These are phyloP conservation scores for Colletotrichum higginsianum DNA, from an alignment of 2,329 filamentous ascomycete species.

Conservation along the genomic window DNA sequence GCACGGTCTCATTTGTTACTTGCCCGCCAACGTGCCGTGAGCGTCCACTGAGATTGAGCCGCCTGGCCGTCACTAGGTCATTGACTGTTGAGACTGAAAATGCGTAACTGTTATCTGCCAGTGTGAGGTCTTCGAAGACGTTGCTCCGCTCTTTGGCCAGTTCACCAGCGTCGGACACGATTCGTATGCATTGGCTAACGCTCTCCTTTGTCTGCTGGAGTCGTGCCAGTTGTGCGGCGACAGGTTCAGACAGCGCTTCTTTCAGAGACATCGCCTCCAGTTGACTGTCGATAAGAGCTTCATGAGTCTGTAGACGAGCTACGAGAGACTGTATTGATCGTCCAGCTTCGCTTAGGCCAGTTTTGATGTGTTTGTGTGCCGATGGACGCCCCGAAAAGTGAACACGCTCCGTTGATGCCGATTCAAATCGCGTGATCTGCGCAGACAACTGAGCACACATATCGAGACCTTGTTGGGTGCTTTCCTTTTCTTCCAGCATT, in stretches of 20 bases:
- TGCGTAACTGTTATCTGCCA: conserved; percentile 45
- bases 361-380: conserved; percentile 44
- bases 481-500: conserved; percentile 43
- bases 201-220: conserved; percentile 46
- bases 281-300: conserved; percentile 39
- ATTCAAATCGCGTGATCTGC: conserved; percentile 33
- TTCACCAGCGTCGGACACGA: conserved; percentile 44
- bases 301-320: conserved; percentile 41
- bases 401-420: conserved; percentile 34
- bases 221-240: conserved; percentile 37
- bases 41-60: conserved; percentile 41
- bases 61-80: conserved; percentile 46
- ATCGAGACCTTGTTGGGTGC: conserved; percentile 44
- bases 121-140: conserved; percentile 47
- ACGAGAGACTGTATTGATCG: conserved; percentile 43
- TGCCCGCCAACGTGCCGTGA: conserved; percentile 25
- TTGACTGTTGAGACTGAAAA: conserved; percentile 47
- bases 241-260: conserved; percentile 5
- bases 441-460: conserved; percentile 46
- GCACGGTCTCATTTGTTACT: conserved; percentile 19
- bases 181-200: conserved; percentile 44
- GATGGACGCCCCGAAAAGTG: conserved; percentile 43
- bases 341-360: conserved; percentile 40
- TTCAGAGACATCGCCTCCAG: conserved; percentile 43
- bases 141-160: conserved; percentile 44